Evolutionary conservation across 345 rosid genomes (phyloP), one percentile per base, ranked within the genome.

Genomic region (Corchorus olitorius): DNA sequence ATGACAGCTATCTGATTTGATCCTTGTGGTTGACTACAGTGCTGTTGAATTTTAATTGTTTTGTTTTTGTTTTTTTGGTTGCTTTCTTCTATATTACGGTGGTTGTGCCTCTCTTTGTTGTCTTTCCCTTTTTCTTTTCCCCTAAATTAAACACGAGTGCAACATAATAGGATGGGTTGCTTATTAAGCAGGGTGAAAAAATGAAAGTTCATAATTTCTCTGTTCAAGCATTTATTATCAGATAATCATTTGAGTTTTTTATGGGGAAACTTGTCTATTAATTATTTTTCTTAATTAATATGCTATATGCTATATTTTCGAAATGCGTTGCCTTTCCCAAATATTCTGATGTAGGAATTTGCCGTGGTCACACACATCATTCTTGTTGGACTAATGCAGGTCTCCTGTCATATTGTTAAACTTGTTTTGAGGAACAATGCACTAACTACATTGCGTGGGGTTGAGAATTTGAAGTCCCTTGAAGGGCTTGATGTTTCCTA

Each of bases 391-490:
- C 80, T 82, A 53, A 73, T 94, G 93, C 99, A 97, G 98, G 97
- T 91, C 77, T 82, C 94, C 54, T 86, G 92, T 80, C 87, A 84
- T 82, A 83, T 96, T 80, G 89, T 88, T 79, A 92, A 89, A 78
- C 97, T 96, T 85, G 95, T 90, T 86, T 83, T 96, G 91, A 88
- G 99, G 92, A 94, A 92, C 88, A 96, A 96, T 79, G 94, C 97
- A 67, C 86, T 97, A 73, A 86, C 97, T 74, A 81, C 97, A 20
- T 89, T 97, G 81, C 89, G 74, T 81, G 99, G 97, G 81, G 89
- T 97, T 83, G 98, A 91, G 89, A 94, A 92, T 82, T 86, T 91
- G 94, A 92, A 93, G 91, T 90, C 95, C 48, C 97, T 92, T 70
- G 99, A 92, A 87, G 97, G 88, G 81, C 96, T 97, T 86, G 99